phyloP scores from a whole-genome alignment of 2,329 filamentous ascomycete species.

The Colletotrichum simmondsii region DNA sequence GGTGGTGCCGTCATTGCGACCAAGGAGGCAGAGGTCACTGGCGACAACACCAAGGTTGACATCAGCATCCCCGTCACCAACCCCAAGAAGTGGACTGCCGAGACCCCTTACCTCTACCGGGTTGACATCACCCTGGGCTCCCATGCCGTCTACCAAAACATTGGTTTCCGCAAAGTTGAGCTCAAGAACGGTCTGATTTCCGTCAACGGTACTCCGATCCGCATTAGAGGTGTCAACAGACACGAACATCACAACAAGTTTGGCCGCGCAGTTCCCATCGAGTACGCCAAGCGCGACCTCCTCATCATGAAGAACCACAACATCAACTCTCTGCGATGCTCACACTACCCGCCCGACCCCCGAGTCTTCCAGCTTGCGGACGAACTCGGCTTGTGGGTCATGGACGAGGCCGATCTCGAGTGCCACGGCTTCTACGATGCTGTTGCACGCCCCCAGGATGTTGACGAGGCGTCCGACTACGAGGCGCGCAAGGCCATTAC shows the following conservation, averaged over 20 bases:
- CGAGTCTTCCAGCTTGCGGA: conserved; percentile 70
- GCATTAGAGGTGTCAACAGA: conserved; percentile 73
- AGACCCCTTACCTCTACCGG: conserved; percentile 71
- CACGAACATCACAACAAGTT: conserved; percentile 76
- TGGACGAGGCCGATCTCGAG: conserved; percentile 62
- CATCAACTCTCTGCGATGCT: conserved; percentile 76
- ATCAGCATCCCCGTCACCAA: conserved; percentile 56
- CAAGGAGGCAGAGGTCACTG: conserved; percentile 39
- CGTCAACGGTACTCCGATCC: conserved; percentile 71
- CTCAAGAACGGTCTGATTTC: conserved; percentile 68
- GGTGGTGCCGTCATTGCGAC: conserved; percentile 45
- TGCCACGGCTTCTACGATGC: conserved; percentile 66
- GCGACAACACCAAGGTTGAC: conserved; percentile 49
- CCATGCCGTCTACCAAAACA: conserved; percentile 60
- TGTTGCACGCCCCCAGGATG: conserved; percentile 60
- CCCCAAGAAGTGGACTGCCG: conserved; percentile 77
- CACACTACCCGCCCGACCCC: conserved; percentile 75
- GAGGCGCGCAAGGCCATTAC: conserved; percentile 69
- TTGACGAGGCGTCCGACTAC: conserved; percentile 67
- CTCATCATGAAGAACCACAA: conserved; percentile 77
- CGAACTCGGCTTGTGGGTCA: conserved; percentile 73
- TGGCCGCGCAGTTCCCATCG: conserved; percentile 71
- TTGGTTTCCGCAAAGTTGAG: conserved; percentile 75
- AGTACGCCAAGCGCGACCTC: conserved; percentile 71
- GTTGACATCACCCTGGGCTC: conserved; percentile 55